These are phyloP conservation scores for Penicillium polonicum DNA, from an alignment of 2,329 filamentous ascomycete species.

Conservation along the genomic window DNA sequence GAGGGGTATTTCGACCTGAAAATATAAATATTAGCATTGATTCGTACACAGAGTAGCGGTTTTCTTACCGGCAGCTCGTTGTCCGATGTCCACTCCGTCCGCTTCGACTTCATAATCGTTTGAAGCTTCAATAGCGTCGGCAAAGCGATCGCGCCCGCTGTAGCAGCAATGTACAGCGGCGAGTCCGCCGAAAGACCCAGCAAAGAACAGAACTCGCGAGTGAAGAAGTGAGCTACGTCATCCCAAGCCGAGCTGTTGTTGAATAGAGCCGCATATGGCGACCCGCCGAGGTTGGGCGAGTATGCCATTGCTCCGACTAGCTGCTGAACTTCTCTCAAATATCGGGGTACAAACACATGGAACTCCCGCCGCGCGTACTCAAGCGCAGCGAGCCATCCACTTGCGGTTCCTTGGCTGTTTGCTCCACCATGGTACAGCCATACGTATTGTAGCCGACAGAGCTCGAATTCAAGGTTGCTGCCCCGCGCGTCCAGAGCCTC, in stretches of 20 bases:
- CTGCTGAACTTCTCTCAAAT: slow-evolving; percentile 75
- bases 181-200: slow-evolving; percentile 87
- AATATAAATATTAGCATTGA: slow-evolving; percentile 5
- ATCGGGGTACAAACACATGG: slow-evolving; percentile 68
- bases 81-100: slow-evolving; percentile 90
- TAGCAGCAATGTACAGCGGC: slow-evolving; percentile 87
- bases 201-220: slow-evolving; percentile 88
- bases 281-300: slow-evolving; percentile 68
- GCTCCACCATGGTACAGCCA: slow-evolving; percentile 76
- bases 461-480: slow-evolving; percentile 92
- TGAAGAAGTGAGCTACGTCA: slow-evolving; percentile 83
- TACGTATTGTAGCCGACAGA: slow-evolving; percentile 84
- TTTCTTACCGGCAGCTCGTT: slow-evolving; percentile 79
- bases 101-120: slow-evolving; percentile 80
- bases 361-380: slow-evolving; percentile 76
- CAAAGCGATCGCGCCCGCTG: slow-evolving; percentile 86
- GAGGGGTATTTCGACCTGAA: slow-evolving; percentile 62
- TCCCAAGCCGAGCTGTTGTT: slow-evolving; percentile 73
- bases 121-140: slow-evolving; percentile 87
- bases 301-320: slow-evolving; percentile 80
- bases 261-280: slow-evolving; percentile 79
- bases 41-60: slow-evolving; percentile 43
- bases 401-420: slow-evolving; percentile 48
- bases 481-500: slow-evolving; percentile 72
- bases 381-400: slow-evolving; percentile 56